Evolutionary conservation across 306 rosid species (phyloP), one percentile per base, ranked within the genome.

Genomic region (Quercus bicolor): DNA sequence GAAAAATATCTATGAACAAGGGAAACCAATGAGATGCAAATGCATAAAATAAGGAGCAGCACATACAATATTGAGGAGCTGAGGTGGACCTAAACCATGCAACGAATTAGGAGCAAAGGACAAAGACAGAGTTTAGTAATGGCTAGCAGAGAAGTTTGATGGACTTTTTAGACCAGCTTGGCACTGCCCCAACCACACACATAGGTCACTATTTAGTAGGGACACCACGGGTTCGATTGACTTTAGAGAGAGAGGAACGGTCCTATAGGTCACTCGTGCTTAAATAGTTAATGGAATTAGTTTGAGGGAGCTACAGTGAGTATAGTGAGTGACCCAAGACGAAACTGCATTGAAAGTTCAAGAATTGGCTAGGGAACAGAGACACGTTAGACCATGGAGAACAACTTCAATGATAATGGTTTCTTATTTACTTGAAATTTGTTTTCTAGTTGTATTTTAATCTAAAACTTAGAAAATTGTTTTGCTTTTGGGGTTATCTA

Each of bases 21-120:
- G 59, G 1, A 82, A 37, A 70, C 55, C 72, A 59, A 72, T 19
- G 69, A 13, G 62, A 77, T 40, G 70, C 45, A 60, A 71, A 60
- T 8, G 26, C 57, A 56, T 48, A 43, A 62, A 65, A 62, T 53
- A 61, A 57, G 57, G 16, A 64, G 48, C 77, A 56, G 18, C 78
- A 79, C 74, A 51, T 56, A 53, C 16, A 72, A 82, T 82, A 78
- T 19, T 40, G 48, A 53, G 71, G 53, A 40, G 28, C 68, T 84
- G 87, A 77, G 72, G 77, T 82, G 85, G 86, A 66, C 48, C 72
- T 57, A 70, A 40, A 65, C 51, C 75, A 83, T 89, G 75, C 90
- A 87, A 66, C 73, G 88, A 84, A 89, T 77, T 54, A 3, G 70
- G 79, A 31, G 72, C 45, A 79, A 81, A 81, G 23, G 86, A 85